phyloP scores from a whole-genome alignment of 2,329 filamentous ascomycete species.

The Waltergamsia citrina region DNA sequence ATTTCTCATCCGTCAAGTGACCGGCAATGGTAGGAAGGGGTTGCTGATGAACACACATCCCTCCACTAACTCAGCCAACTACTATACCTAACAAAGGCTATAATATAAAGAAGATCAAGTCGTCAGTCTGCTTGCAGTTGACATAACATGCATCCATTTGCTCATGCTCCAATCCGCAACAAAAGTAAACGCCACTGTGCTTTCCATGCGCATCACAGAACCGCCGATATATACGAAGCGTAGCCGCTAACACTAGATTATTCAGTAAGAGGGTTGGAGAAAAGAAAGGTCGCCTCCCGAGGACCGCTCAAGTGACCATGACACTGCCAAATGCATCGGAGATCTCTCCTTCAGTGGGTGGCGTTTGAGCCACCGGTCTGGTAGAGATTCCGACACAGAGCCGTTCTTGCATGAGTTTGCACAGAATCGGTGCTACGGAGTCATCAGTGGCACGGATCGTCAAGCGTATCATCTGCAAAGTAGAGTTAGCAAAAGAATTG shows the following conservation, averaged over 20 bases:
- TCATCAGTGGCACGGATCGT: constrained; percentile 94
- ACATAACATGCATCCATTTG: not conserved
- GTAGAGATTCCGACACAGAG: constrained; percentile 46
- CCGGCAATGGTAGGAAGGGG: too few relatives aligned
- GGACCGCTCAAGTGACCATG: constrained; percentile 32
- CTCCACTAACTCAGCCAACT: too few relatives aligned
- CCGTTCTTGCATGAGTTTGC: constrained; percentile 82
- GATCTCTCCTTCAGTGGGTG: constrained; percentile 38
- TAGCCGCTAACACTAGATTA: not conserved
- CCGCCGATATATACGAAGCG: not conserved
- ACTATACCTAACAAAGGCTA: too few relatives aligned
- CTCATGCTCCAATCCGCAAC: not conserved
- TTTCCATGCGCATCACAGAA: constrained; percentile 1
- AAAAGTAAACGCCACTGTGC: constrained; percentile 1
- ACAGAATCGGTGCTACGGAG: constrained; percentile 66
- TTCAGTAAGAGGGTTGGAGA: not conserved
- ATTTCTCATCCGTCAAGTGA: too few relatives aligned
- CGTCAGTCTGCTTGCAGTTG: not conserved
- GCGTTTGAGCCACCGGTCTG: constrained; percentile 24
- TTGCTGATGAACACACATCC: too few relatives aligned
- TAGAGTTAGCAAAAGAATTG: not conserved
- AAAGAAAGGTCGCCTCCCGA: not conserved
- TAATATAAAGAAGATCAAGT: not conserved
- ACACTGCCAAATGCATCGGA: constrained; percentile 46
- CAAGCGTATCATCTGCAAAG: constrained; percentile 79